These are phyloP conservation scores for Hydnum rufescens DNA, from an alignment of 768 basidiomycete species.

Conservation along the genomic window DNA sequence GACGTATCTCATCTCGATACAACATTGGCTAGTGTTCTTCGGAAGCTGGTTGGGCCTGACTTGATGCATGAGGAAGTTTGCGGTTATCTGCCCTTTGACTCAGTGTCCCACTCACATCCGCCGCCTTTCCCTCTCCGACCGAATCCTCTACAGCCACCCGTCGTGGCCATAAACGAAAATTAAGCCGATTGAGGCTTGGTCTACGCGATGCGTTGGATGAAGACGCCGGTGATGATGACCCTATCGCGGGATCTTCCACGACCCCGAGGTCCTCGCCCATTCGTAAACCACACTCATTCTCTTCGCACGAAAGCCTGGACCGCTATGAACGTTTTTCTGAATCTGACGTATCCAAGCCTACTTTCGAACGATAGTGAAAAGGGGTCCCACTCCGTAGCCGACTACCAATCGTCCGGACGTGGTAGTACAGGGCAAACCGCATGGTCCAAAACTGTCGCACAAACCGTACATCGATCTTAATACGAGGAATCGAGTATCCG, in stretches of 20 bases:
- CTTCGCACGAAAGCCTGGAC: too few relatives aligned
- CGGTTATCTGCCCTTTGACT: slow-evolving; percentile 8
- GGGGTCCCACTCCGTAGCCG: too few relatives aligned
- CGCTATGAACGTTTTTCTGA: too few relatives aligned
- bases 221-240: neutral
- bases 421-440: too few relatives aligned
- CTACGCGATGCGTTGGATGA: neutral
- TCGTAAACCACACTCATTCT: too few relatives aligned
- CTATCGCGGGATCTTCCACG: neutral
- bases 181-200: neutral
- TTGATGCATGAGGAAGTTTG: slow-evolving; percentile 6
- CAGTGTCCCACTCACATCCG: neutral
- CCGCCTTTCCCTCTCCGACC: neutral
- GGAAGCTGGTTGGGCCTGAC: slow-evolving; percentile 8
- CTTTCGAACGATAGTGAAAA: too few relatives aligned
- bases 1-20: slow-evolving; percentile 9
- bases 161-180: neutral
- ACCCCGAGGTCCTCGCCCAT: neutral
- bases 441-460: too few relatives aligned
- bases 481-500: too few relatives aligned
- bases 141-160: neutral
- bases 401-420: too few relatives aligned
- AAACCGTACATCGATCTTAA: too few relatives aligned
- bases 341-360: too few relatives aligned
- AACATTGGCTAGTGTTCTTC: slow-evolving; percentile 2